Base-by-base conservation (phyloP, 768 basidiomycete species). In the Leccinum disarticulatum region DNA sequence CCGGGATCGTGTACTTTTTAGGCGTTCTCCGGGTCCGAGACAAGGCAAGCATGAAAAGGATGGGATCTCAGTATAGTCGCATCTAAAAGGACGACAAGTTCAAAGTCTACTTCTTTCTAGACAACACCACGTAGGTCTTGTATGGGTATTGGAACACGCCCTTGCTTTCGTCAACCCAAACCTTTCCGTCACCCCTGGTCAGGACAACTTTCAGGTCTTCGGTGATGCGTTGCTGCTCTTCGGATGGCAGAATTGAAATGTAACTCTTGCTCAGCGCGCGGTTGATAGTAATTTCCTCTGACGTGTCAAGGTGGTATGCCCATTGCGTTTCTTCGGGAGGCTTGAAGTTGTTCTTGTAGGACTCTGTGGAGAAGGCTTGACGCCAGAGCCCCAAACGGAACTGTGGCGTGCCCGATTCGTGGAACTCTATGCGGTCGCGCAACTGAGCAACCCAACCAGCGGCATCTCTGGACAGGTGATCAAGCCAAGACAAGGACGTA, bases 241-340 rank as follows among this genome's bases (percentile, higher is more conserved):
- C 80, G 2, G 80, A 81, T 3, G 81, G 74, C 36, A 88, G 77
- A 22, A 87, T 73, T 0, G 88, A 80, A 48, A 95, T 85, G 72
- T 95, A 97, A 64, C 91, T 94, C 77, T 96, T 97, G 74, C 87
- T 93, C 59, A 79, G 78, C 2, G 87, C 87, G 53, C 94, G 79
- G 55, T 92, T 79, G 38, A 91, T 74, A 7, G 81, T 85, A 19
- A 77, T 77, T 11, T 89, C 77, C 33, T 80, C 75, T 2, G 83
- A 86, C 1, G 82, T 79, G 7, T 77, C 76, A 11, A 89, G 70
- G 6, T 73, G 65, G 66, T 87, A 87, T 1, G 67, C 58, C 80
- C 84, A 89, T 30, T 73, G 67, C 61, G 80, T 77, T 67, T 90
- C 85, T 59, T 85, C 74, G 1, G 81, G 85, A 3, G 81, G 71